A percentile compares a stretch with the other conserved stretches of the same genome.
Evolutionary conservation across 306 rosid species (phyloP).

Genomic region (Myrica gale): DNA sequence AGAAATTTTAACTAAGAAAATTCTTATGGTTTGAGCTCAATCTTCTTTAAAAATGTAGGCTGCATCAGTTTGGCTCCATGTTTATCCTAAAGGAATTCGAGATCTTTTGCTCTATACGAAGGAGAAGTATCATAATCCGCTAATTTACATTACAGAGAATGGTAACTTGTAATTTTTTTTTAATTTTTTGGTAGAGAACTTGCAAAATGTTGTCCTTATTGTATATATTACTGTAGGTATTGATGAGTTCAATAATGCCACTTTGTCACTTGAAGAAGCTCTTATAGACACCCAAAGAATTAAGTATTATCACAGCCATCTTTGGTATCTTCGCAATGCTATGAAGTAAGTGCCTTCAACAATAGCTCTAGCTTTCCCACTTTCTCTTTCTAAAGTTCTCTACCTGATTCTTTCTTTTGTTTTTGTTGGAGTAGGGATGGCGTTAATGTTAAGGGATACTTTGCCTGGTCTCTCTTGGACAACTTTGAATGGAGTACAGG

Average conservation of each 20-base stretch:
- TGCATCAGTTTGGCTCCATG: slow-evolving; percentile 14
- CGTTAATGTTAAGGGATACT: not conserved
- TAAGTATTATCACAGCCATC: not conserved
- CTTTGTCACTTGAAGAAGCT: not conserved
- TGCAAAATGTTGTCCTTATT: no score
- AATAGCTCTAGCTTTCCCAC: not conserved
- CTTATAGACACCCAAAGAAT: not conserved
- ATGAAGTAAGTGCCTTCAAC: not conserved
- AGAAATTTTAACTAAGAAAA: no score
- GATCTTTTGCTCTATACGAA: slow-evolving; percentile 29
- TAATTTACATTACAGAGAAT: not conserved
- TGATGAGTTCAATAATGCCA: not conserved
- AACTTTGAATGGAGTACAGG: not conserved
- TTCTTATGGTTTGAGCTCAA: no score
- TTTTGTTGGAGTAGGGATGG: not conserved
- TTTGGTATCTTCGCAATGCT: not conserved
- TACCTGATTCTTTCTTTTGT: no score
- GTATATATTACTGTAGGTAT: not conserved
- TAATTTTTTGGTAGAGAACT: no score
- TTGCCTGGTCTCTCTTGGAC: not conserved
- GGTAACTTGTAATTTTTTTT: not conserved
- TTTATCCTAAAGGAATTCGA: slow-evolving; percentile 34
- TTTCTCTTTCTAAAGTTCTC: not conserved
- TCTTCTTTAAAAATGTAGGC: not conserved
- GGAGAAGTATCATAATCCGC: slow-evolving; percentile 23